Evolutionary conservation across 176 grass and related monocot genomes (phyloP).

Genomic region (Dendrocalamus sinicus): DNA sequence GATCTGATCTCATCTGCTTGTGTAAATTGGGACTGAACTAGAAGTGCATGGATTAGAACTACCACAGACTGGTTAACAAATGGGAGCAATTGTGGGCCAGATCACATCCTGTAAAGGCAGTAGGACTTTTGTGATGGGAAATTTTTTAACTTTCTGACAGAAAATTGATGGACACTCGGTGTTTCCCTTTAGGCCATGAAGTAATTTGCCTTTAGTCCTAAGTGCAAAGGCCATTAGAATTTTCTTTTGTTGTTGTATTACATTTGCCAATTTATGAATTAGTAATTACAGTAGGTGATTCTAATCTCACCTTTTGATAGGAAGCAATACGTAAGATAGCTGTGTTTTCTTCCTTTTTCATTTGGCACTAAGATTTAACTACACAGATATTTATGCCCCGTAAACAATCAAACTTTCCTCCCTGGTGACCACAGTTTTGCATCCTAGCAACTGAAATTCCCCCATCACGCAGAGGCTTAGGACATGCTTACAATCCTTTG

Average conservation of each 20-base stretch:
- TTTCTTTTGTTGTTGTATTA: background rate
- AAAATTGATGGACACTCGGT: background rate
- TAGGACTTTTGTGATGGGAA: background rate
- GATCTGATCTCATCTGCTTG: background rate
- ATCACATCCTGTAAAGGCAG: background rate
- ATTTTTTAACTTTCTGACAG: background rate
- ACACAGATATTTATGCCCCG: background rate
- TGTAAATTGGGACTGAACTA: background rate
- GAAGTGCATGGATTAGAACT: background rate
- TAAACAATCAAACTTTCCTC: background rate
- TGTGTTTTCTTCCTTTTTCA: background rate
- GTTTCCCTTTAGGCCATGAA: background rate
- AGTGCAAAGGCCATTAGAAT: background rate
- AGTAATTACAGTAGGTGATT: background rate
- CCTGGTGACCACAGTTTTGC: background rate
- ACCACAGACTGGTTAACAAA: background rate
- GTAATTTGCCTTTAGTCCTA: background rate
- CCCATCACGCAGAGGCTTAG: background rate
- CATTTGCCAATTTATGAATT: background rate
- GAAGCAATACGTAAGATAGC: background rate
- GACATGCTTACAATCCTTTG: background rate
- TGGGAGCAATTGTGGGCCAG: background rate
- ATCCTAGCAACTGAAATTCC: background rate
- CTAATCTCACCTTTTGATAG: background rate
- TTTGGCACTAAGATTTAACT: slow-evolving; percentile 12